Conservation (phyloP, 139 green algal genomes). For the Diplosphaera chodatii region DNA sequence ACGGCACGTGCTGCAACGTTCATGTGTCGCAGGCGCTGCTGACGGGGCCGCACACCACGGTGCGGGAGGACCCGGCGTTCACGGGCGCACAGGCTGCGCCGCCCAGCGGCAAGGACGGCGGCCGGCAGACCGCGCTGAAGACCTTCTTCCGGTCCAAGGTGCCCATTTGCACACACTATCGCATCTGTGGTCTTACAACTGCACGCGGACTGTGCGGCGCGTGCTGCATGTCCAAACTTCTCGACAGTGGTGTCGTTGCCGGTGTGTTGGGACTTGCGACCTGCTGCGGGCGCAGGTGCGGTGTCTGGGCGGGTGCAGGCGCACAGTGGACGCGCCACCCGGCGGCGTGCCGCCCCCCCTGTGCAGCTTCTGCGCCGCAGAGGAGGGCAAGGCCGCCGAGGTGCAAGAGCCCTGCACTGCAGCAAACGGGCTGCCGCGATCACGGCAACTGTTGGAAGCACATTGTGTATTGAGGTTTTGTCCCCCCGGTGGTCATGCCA, state of each 20-base stretch:
- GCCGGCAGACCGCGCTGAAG: conserved; percentile 2
- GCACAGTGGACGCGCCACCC: background rate
- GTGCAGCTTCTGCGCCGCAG: conserved; percentile 28
- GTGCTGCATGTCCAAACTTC: too few relatives aligned
- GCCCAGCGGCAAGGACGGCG: background rate
- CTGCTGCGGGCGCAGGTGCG: background rate
- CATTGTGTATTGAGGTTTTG: too few relatives aligned
- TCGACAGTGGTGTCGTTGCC: too few relatives aligned
- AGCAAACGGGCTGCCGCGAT: too few relatives aligned
- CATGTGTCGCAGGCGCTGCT: conserved; percentile 13
- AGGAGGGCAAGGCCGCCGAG: conserved; percentile 9
- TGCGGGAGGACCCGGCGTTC: conserved; percentile 15
- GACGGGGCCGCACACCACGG: conserved; percentile 39
- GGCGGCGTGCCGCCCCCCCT: conserved; percentile 22
- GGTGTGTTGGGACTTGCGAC: too few relatives aligned
- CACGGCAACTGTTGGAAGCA: background rate
- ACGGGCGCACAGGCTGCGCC: background rate
- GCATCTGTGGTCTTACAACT: too few relatives aligned
- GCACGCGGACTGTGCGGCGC: too few relatives aligned
- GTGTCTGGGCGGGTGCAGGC: conserved; percentile 2
- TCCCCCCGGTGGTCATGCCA: too few relatives aligned
- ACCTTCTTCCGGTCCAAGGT: conserved; percentile 14
- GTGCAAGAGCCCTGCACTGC: background rate
- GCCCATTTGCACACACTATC: too few relatives aligned
- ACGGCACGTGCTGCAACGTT: too few relatives aligned